These are phyloP conservation scores for Magnusiomyces tetraspermus DNA, from an alignment of 1,139 yeast species.

Conservation along the genomic window DNA sequence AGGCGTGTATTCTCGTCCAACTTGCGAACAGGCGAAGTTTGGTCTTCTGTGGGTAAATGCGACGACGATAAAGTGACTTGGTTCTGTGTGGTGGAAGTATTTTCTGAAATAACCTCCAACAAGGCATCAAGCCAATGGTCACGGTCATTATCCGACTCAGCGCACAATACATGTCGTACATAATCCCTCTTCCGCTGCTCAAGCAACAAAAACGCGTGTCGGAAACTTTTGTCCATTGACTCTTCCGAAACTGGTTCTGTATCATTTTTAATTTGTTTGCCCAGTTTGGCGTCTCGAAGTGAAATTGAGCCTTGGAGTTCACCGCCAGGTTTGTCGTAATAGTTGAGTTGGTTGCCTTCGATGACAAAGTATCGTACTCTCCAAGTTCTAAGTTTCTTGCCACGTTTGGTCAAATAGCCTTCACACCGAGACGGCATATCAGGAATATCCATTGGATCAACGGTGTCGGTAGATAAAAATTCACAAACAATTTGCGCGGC, in stretches of 20 bases:
- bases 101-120: conserved; percentile 36
- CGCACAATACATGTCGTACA: conserved; percentile 65
- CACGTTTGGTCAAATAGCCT: conserved; percentile 59
- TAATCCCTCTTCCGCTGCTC: conserved; percentile 52
- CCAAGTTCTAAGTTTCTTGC: conserved; percentile 59
- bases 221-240: conserved; percentile 43
- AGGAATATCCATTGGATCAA: conserved; percentile 53
- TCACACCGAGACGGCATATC: conserved; percentile 53
- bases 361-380: conserved; percentile 64
- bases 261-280: conserved; percentile 43
- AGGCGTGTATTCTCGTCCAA: not conserved
- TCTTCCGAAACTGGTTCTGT: conserved; percentile 40
- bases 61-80: not conserved
- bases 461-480: conserved; percentile 60
- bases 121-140: conserved; percentile 66
- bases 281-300: conserved; percentile 53
- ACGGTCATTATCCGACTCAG: conserved; percentile 72
- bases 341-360: conserved; percentile 53
- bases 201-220: conserved; percentile 66
- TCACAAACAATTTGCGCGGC: conserved; percentile 49
- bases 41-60: not conserved
- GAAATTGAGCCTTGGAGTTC: conserved; percentile 47
- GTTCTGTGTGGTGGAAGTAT: conserved; percentile 3
- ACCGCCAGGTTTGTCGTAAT: conserved; percentile 55
- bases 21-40: not conserved